phyloP scores from a whole-genome alignment of 768 basidiomycete species.

The Hygrophorus pudorinus region DNA sequence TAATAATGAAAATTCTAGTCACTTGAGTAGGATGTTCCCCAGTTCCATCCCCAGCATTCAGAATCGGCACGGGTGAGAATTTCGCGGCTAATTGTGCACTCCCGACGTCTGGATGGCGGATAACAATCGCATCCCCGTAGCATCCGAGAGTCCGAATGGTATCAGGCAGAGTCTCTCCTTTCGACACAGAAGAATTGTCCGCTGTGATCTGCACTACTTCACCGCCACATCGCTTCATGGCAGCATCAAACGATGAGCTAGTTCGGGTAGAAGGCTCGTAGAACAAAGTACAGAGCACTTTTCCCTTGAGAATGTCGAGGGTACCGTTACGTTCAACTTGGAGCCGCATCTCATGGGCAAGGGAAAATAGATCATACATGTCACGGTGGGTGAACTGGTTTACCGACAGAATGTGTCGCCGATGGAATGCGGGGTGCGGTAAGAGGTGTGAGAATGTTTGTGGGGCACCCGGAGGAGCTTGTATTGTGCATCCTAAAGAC shows the following conservation, averaged over 20 bases:
- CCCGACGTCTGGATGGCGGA: slow-evolving; percentile 91
- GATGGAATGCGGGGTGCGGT: slow-evolving; percentile 82
- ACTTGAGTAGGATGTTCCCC: slow-evolving; percentile 98
- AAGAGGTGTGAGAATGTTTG: slow-evolving; percentile 38
- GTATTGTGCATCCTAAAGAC: slow-evolving; percentile 19
- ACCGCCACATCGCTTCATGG: slow-evolving; percentile 97
- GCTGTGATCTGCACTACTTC: slow-evolving; percentile 81
- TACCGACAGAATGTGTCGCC: slow-evolving; percentile 87
- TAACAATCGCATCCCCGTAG: slow-evolving; percentile 89
- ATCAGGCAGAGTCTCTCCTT: slow-evolving; percentile 90
- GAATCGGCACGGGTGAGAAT: slow-evolving; percentile 87
- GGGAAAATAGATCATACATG: slow-evolving; percentile 85
- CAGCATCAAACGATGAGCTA: slow-evolving; percentile 92
- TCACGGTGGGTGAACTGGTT: slow-evolving; percentile 89
- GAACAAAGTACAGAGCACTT: slow-evolving; percentile 85
- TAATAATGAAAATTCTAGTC: slow-evolving; percentile 13
- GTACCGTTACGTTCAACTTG: slow-evolving; percentile 89
- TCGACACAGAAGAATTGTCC: slow-evolving; percentile 79
- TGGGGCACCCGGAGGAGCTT: slow-evolving; percentile 16
- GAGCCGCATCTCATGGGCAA: slow-evolving; percentile 94
- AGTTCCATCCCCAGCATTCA: slow-evolving; percentile 95
- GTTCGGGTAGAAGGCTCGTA: slow-evolving; percentile 97
- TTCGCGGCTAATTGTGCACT: slow-evolving; percentile 95
- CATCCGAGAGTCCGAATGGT: slow-evolving; percentile 91
- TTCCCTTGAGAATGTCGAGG: slow-evolving; percentile 84